These are phyloP conservation scores for Lagenaria siceraria DNA, from an alignment of 306 rosid genomes.

Conservation along the genomic window DNA sequence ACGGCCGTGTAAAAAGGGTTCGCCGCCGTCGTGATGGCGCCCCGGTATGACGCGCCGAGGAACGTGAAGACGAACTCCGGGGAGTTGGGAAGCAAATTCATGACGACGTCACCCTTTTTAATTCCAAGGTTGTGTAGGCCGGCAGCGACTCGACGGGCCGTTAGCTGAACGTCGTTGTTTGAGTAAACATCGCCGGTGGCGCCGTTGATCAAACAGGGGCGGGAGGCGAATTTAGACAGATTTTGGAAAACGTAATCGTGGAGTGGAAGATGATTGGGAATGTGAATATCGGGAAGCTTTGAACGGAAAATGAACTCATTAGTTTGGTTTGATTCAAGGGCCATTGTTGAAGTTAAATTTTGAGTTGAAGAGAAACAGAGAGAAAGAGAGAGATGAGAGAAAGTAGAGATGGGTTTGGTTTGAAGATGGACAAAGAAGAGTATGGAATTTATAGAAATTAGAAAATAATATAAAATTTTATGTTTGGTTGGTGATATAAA, in stretches of 20 bases:
- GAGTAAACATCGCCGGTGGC: conserved; percentile 33
- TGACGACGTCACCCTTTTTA: conserved; percentile 37
- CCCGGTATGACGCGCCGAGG: conserved; percentile 41
- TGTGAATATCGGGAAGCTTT: conserved; percentile 50
- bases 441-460: neutral
- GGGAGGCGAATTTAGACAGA: conserved; percentile 14
- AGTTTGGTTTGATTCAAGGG: conserved; percentile 2
- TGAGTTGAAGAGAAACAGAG: too few species aligned
- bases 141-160: conserved; percentile 27
- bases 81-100: conserved; percentile 58
- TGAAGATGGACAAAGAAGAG: neutral
- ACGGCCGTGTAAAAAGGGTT: conserved; percentile 49
- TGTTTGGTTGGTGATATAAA: neutral
- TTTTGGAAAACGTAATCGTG: conserved; percentile 43
- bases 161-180: conserved; percentile 39
- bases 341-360: too few species aligned
- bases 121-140: conserved; percentile 40
- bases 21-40: conserved; percentile 52
- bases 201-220: conserved; percentile 62
- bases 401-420: too few species aligned
- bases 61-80: conserved; percentile 57
- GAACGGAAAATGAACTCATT: conserved; percentile 44
- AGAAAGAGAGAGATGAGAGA: too few species aligned
- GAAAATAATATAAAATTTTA: neutral
- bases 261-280: conserved; percentile 63